Base-by-base conservation (phyloP, 129 eudicot genomes). In the Artemisia annua region DNA sequence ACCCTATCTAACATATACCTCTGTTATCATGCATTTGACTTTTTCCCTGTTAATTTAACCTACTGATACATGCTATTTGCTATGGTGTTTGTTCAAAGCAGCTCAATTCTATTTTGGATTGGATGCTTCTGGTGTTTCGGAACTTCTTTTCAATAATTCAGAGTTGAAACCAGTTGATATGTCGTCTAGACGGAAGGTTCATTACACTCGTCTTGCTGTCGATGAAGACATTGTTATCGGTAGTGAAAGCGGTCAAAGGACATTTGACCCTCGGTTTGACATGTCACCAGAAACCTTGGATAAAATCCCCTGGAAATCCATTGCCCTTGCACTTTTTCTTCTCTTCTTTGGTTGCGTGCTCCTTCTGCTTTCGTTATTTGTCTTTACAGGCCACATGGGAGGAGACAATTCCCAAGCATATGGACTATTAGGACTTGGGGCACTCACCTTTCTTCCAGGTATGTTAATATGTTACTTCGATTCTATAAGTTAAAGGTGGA, bases 341-440 rank as follows among this genome's bases (percentile, higher is more conserved):
- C 93, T 91, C 35, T 76, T 81, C 16, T 89, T 88, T 69, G 97
- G 97, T n/a, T 78, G 85, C 48, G 61, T 81, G 5, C 91, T 86
- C 65, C 85, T 88, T 51, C 80, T 87, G 35, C 83, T 88, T 15
- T 78, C 93, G 3, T 56, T 82, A 51, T 88, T 89, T 82, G 80
- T 91, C 78, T 83, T 91, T 76, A 78, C 89, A 20, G 97, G 96
- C 68, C 93, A 88, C 80, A 88, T 91, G 91, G 96, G 82, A 46
- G 97, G 97, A 62, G 97, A 91, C 17, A 60, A 2, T 9, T 84
- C 92, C 73, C 97, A 91, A 80, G 97, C 96, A 12, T 88, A 79
- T 73, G 96, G 96, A 76, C 83, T 91, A 18, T 74, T 91, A 53
- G 92, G 88, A n/a, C 92, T 91, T 13, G 97, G 97, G 51, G 59